Evolutionary conservation across 2,329 filamentous ascomycete species (phyloP).

Genomic region (Elsinoe batatas): DNA sequence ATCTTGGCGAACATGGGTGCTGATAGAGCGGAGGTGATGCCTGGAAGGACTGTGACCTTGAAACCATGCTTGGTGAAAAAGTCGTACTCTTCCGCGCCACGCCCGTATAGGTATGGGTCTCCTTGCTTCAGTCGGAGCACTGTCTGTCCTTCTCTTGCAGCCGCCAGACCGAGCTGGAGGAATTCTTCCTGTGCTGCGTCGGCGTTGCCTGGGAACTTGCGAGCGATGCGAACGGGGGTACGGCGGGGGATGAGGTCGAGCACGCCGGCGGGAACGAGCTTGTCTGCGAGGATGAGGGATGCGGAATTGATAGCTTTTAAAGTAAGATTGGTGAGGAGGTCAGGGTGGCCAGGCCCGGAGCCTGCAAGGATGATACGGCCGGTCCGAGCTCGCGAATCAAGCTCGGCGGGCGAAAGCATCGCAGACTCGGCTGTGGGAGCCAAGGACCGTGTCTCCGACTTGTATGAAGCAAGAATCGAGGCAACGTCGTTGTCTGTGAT

Average conservation of each 20-base stretch:
- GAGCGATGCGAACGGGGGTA: constrained; percentile 80
- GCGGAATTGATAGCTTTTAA: constrained; percentile 65
- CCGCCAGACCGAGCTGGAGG: constrained; percentile 64
- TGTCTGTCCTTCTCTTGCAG: constrained; percentile 57
- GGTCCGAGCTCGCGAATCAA: constrained; percentile 28
- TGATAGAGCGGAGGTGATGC: constrained; percentile 78
- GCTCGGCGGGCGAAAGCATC: constrained; percentile 21
- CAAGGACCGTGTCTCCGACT: constrained; percentile 28
- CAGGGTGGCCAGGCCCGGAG: constrained; percentile 84
- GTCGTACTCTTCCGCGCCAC: constrained; percentile 83
- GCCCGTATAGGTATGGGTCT: constrained; percentile 91
- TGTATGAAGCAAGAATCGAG: constrained; percentile 63
- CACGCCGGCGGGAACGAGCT: constrained; percentile 74
- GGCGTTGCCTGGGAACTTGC: constrained; percentile 96
- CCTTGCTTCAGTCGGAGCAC: constrained; percentile 92
- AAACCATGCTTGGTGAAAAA: constrained; percentile 70
- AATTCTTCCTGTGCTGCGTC: constrained; percentile 89
- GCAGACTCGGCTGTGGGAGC: constrained; percentile 22
- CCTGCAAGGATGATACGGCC: constrained; percentile 82
- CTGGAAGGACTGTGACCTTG: constrained; percentile 62
- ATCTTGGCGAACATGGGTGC: constrained; percentile 84
- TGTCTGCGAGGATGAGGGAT: constrained; percentile 74
- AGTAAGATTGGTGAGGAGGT: constrained; percentile 76
- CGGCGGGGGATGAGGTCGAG: constrained; percentile 83
- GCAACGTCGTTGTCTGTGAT: constrained; percentile 75